Conservation (phyloP, 129 eudicot species). For the Helianthus tuberosus region DNA sequence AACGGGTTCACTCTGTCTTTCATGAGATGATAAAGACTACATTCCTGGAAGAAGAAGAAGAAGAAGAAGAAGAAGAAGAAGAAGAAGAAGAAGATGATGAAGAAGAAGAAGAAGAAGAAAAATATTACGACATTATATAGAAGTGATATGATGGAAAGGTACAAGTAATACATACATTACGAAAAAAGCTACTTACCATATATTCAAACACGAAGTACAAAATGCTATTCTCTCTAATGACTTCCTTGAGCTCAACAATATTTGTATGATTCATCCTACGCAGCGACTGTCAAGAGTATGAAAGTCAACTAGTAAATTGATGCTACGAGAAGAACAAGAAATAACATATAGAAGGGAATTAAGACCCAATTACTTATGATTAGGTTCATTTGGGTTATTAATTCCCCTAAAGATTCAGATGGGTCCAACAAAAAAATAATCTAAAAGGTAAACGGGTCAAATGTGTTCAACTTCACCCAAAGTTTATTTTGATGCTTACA, state of each 20-base stretch:
- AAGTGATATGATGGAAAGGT: neutral
- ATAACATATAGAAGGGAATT: neutral
- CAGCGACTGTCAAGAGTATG: constrained; percentile 60
- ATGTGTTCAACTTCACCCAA: neutral
- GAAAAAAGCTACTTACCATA: constrained; percentile 53
- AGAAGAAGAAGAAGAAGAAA: too few relatives aligned
- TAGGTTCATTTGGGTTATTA: neutral
- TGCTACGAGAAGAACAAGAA: neutral
- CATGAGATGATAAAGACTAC: constrained; percentile 82
- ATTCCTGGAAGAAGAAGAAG: constrained; percentile 49
- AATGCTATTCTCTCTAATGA: constrained; percentile 72
- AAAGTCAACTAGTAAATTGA: neutral
- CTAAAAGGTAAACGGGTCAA: neutral
- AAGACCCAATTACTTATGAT: neutral
- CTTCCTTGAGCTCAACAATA: constrained; percentile 94
- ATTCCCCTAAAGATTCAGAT: neutral
- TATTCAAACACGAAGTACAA: constrained; percentile 86
- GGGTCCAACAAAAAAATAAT: neutral
- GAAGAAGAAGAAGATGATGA: too few relatives aligned
- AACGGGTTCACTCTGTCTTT: constrained; percentile 68
- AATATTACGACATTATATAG: neutral
- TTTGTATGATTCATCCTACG: constrained; percentile 87
- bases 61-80: neutral
- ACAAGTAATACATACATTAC: constrained; percentile 5
- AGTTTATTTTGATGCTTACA: neutral